Evolutionary conservation across 2,329 filamentous ascomycete species (phyloP), one percentile per base, ranked within the genome.

Genomic region (Colletotrichum filicis): DNA sequence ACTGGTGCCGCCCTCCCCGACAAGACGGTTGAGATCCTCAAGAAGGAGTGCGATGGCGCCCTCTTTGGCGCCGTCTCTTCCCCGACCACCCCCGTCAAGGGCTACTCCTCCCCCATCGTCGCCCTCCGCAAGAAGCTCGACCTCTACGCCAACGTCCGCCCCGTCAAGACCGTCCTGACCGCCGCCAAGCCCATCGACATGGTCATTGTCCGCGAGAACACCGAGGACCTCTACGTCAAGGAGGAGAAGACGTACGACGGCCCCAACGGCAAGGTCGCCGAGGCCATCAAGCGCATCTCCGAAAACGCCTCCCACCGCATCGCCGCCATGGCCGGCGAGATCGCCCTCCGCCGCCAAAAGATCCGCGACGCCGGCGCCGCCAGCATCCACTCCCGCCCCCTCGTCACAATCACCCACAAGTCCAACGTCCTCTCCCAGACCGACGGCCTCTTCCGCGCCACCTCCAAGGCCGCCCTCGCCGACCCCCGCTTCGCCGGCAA

Each of bases 171-270:
- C 58, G 91, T 94, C 75, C 80, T 87, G 75, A 93, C 91, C 42
- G 89, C 90, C 67, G 77, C 84, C 58, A 89, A 88, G 79, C 93
- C 93, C 75, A 95, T 98, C 80, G 97, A 99, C 85, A 93, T 99
- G 83, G 97, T 99, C 80, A 99, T 98, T 79, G 97, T 98, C 68
- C 94, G 97, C 76, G 97, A 99, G 86, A 99, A 99, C 88, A 99
- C 97, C 37, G 97, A 99, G 87, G 97, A 99, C 83, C 90, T 99
- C 53, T 98, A 98, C 85, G 96, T 99, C 79, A 98, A 98, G 87
- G 94, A 98, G 83, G 97, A 99, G 87, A 92, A 88, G 83, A 98
- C 95, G 26, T 92, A 91, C 81, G 90, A 94, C 66, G 91, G 90
- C 37, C 87, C 92, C 46, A 90, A 94, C 73, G 88, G 87, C 68